These are phyloP conservation scores for Acer campestre DNA, from an alignment of 345 rosid species.

Conservation along the genomic window DNA sequence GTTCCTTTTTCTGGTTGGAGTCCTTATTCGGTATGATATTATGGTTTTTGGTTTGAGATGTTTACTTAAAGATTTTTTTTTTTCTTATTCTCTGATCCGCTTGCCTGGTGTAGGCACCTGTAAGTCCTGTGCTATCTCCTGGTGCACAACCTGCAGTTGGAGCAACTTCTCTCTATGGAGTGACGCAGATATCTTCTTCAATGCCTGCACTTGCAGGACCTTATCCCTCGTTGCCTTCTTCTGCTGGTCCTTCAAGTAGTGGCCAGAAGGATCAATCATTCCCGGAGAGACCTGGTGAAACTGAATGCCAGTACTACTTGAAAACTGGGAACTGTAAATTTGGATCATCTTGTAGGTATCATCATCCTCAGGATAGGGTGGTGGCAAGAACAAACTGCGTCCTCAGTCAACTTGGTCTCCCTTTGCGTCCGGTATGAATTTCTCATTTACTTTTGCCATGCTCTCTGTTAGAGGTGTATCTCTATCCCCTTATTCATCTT, in stretches of 20 bases:
- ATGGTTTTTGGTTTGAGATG: slow-evolving; percentile 13
- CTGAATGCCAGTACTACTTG: slow-evolving; percentile 83
- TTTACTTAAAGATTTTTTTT: not conserved
- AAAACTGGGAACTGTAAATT: slow-evolving; percentile 94
- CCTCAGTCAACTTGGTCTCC: slow-evolving; percentile 88
- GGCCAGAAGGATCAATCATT: slow-evolving; percentile 63
- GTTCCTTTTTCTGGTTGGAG: slow-evolving; percentile 80
- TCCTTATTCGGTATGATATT: slow-evolving; percentile 72
- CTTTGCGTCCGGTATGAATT: slow-evolving; percentile 73
- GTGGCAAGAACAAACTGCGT: slow-evolving; percentile 57
- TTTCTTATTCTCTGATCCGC: slow-evolving; percentile 17
- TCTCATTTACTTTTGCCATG: slow-evolving; percentile 11
- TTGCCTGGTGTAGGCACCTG: slow-evolving; percentile 65
- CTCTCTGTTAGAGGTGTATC: not conserved
- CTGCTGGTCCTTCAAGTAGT: slow-evolving; percentile 55
- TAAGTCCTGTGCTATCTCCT: slow-evolving; percentile 80
- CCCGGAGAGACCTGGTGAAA: slow-evolving; percentile 98
- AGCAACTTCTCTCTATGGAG: slow-evolving; percentile 67
- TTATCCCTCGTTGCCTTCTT: slow-evolving; percentile 50
- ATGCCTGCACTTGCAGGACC: slow-evolving; percentile 62
- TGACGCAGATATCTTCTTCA: slow-evolving; percentile 73
- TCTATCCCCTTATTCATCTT: not conserved
- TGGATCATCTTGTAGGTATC: slow-evolving; percentile 84
- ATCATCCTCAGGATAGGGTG: slow-evolving; percentile 79
- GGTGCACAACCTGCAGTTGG: slow-evolving; percentile 78